Evolutionary conservation across 163 green algal species (phyloP).

Genomic region (Smithsoniella earleae): DNA sequence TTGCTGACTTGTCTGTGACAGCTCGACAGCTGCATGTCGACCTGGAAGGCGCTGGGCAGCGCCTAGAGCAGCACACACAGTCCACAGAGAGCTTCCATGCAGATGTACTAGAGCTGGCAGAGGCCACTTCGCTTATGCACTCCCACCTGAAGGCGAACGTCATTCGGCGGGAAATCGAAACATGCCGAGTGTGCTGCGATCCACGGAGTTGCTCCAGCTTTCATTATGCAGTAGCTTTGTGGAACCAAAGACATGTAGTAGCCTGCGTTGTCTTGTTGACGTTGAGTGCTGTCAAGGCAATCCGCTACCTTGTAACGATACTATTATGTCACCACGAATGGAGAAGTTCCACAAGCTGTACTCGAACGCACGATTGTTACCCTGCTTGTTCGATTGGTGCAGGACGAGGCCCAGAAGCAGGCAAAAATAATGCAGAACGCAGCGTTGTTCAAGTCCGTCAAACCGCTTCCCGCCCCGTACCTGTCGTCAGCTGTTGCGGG

Average conservation of each 20-base stretch:
- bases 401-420: conserved; percentile 16
- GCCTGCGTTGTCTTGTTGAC: too few relatives aligned
- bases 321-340: too few relatives aligned
- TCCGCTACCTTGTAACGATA: too few relatives aligned
- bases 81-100: background rate
- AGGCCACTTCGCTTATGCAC: background rate
- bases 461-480: background rate
- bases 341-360: too few relatives aligned
- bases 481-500: background rate
- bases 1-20: background rate
- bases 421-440: conserved; percentile 13
- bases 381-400: too few relatives aligned
- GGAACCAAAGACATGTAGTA: too few relatives aligned
- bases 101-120: background rate
- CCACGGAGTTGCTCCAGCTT: too few relatives aligned
- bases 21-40: background rate
- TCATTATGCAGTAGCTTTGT: too few relatives aligned
- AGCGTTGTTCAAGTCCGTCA: conserved; percentile 4
- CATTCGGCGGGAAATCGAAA: background rate
- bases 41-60: background rate
- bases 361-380: too few relatives aligned
- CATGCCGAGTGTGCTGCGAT: background rate
- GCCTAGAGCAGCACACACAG: background rate
- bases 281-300: too few relatives aligned
- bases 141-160: background rate